Base-by-base conservation (phyloP, 495 filamentous ascomycete genomes). In the Penicillium antarcticum region DNA sequence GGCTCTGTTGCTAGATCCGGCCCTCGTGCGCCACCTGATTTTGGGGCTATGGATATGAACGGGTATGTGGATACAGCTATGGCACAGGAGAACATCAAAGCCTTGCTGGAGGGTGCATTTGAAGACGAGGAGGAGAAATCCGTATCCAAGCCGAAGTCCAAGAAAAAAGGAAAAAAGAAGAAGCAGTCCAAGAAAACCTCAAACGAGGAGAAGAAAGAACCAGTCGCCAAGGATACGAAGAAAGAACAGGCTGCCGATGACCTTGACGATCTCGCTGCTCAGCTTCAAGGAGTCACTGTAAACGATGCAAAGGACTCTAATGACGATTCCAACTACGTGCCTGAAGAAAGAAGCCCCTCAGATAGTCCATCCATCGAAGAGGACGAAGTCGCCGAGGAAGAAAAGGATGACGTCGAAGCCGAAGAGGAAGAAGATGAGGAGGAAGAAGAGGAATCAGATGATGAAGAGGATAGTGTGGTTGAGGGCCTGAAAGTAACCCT, bases 401-500 rank as follows among this genome's bases (percentile, higher is more conserved):
- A 74, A 3, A 74, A 77, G 5, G 76, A 78, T 14, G 81, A 85
- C 2, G 79, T 82, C 32, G 81, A 83, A n/a, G 79, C 71, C 35
- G 85, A 84, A 35, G 60, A 61, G 1, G 61, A 71, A 32, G 61
- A 72, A 12, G 61, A 67, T 6, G 68, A 66, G 1, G 68, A 74
- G 0, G 71, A 71, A 4, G 77, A 81, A 2, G 78, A 81, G 0
- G 80, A 84, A 7, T 84, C 87, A 0, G 84, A 86, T 12, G 85
- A 88, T 1, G 85, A 82, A 39, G 87, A 90, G 40, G 82, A 87
- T 59, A 83, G 80, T 9, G 80, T 75, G n/a, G 78, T 91, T 13
- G 87, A 94, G 53, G 94, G 94, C 3, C 69, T 98, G 56, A 87
- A 86, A 40, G 89, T 96, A 38, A 88, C 85, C 46, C 78, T 98